These are phyloP conservation scores for Steccherinum ochraceum DNA, from an alignment of 768 basidiomycete genomes.

Conservation along the genomic window DNA sequence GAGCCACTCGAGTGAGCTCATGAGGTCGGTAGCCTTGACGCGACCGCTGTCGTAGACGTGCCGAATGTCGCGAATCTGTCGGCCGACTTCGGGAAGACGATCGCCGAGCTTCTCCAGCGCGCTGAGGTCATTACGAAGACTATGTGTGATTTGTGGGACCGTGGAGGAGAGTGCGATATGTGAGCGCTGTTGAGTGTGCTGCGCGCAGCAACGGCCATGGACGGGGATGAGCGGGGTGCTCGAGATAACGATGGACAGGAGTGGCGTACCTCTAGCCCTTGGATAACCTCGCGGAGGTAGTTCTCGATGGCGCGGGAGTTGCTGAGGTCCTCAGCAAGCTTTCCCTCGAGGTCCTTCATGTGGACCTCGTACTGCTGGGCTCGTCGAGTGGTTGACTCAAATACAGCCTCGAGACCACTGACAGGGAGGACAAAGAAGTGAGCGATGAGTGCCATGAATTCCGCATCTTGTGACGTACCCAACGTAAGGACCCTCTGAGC, in stretches of 20 bases:
- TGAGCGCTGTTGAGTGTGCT: slow-evolving; percentile 57
- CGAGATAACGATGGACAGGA: not conserved
- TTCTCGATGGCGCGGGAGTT: slow-evolving; percentile 73
- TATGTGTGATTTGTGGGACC: slow-evolving; percentile 53
- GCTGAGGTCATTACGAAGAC: slow-evolving; percentile 57
- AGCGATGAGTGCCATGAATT: not conserved
- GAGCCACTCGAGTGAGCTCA: slow-evolving; percentile 64
- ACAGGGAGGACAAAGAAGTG: not conserved
- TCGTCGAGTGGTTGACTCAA: slow-evolving; percentile 11
- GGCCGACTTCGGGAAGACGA: slow-evolving; percentile 54
- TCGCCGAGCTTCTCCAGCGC: slow-evolving; percentile 51
- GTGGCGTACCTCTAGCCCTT: slow-evolving; percentile 49
- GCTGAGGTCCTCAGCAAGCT: slow-evolving; percentile 62
- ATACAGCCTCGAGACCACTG: slow-evolving; percentile 9
- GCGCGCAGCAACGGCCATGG: not conserved
- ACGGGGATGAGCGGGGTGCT: slow-evolving; percentile 3
- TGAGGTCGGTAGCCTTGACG: slow-evolving; percentile 59
- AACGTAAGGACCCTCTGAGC: not conserved
- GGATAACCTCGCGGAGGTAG: slow-evolving; percentile 58
- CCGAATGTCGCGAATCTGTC: slow-evolving; percentile 56
- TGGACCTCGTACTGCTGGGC: slow-evolving; percentile 13
- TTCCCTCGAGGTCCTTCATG: slow-evolving; percentile 26
- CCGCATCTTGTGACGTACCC: not conserved
- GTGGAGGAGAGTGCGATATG: slow-evolving; percentile 51
- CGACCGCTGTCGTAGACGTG: slow-evolving; percentile 68